These are phyloP conservation scores for Bonnemaisonia californica DNA, from an alignment of 31 red algal species.

Conservation along the genomic window DNA sequence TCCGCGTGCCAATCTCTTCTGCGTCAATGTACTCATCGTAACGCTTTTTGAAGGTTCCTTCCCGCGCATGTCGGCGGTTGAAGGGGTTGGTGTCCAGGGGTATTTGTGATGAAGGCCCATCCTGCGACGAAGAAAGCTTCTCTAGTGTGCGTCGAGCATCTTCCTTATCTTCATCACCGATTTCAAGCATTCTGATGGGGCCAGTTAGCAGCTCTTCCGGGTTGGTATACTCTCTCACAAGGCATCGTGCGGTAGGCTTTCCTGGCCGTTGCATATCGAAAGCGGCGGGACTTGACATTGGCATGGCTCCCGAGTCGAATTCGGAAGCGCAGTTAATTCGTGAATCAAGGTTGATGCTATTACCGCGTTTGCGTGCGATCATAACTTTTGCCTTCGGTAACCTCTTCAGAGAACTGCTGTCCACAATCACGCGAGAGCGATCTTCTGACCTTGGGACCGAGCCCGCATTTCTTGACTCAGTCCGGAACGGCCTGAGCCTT, in stretches of 20 bases:
- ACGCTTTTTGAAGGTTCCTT: conserved; percentile 22
- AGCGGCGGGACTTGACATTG: background rate
- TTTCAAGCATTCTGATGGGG: conserved; percentile 52
- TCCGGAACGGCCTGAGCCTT: background rate
- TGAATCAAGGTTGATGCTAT: conserved; percentile 32
- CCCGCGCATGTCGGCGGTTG: conserved; percentile 7
- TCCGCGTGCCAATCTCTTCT: conserved; percentile 19
- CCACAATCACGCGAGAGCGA: background rate
- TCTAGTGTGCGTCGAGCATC: background rate
- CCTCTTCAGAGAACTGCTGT: conserved; percentile 27
- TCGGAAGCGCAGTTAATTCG: background rate
- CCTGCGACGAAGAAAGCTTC: background rate
- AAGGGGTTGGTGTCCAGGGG: background rate
- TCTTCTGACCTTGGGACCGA: background rate
- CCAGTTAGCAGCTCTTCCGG: conserved; percentile 51
- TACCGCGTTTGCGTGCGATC: conserved; percentile 37
- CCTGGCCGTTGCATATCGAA: background rate
- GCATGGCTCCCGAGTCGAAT: background rate
- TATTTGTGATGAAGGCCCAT: background rate
- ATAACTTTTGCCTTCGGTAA: conserved; percentile 67
- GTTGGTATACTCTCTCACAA: conserved; percentile 48
- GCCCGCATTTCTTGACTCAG: background rate
- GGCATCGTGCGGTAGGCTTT: conserved; percentile 8
- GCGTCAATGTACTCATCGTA: conserved; percentile 42
- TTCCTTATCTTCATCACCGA: background rate